phyloP scores from a whole-genome alignment of 257 asterid genomes.

The Scutellaria barbata region DNA sequence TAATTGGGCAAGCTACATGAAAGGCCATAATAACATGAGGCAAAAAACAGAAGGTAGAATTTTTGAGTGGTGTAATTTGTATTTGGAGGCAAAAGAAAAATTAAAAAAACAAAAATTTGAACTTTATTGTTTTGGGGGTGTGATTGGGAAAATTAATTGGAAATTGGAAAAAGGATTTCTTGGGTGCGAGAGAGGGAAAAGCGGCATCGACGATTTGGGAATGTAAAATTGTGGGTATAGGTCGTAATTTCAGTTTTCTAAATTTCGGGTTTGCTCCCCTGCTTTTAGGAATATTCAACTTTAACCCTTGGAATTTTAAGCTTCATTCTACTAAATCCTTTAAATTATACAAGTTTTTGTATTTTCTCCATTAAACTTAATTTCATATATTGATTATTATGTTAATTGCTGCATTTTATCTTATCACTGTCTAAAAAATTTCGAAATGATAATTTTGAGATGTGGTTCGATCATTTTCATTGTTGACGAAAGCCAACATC shows the following conservation, averaged over 20 bases:
- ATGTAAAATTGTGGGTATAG: constrained; percentile 7
- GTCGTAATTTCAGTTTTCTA: constrained; percentile 21
- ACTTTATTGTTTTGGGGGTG: constrained; percentile 1
- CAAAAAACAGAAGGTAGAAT: constrained; percentile 4
- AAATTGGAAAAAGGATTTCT: constrained; percentile 37
- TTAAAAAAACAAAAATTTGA: constrained; percentile 22
- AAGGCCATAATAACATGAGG: constrained; percentile 66
- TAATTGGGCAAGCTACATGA: constrained; percentile 97
- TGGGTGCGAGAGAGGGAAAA: constrained; percentile 26
- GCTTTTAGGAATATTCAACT: neutral
- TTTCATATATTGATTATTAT: too few species aligned
- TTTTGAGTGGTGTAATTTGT: constrained; percentile 25
- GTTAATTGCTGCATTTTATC: too few species aligned
- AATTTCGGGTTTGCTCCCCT: constrained; percentile 35
- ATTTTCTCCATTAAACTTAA: too few species aligned
- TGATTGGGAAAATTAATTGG: constrained; percentile 26
- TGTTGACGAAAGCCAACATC: too few species aligned
- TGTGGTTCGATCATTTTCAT: too few species aligned
- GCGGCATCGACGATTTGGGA: constrained; percentile 29
- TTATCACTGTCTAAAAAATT: too few species aligned
- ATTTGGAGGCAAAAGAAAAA: neutral
- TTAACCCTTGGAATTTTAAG: neutral
- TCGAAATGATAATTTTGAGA: too few species aligned
- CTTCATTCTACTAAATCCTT: too few species aligned
- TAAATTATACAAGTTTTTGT: too few species aligned